Base-by-base conservation (phyloP, 768 basidiomycete genomes). In the Pulveroboletus frians region DNA sequence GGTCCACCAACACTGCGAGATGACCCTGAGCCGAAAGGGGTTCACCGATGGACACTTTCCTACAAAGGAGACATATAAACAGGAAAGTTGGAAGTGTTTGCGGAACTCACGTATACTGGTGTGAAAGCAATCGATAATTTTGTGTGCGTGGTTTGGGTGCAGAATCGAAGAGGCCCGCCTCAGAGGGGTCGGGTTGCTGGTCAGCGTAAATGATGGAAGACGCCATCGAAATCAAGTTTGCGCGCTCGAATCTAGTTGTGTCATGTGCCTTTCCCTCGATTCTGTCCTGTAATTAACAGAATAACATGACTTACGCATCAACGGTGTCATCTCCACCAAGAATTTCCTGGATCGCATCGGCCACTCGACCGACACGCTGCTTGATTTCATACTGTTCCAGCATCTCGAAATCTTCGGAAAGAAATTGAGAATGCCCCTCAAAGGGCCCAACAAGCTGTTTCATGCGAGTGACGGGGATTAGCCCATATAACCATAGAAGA, bases 391-490 rank as follows among this genome's bases (percentile, higher is more conserved):
- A 94, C 5, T 70, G 67, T 51, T 84, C 80, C 39, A 98, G 68
- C 1, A 79, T 74, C 39, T 73, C 70, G 61, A 94, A 85, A 63
- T 97, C 95, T n/a, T 76, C 76, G 1, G 79, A 67, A 7, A 68
- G 54, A 62, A 98, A 91, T 14, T 78, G 77, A 3, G 73, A 76
- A 2, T 68, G 56, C 10, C 37, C 26, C 17, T 69, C 66, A 32
- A 96, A 70, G 0, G 91, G 90, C 0, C 90, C 89, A 23, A 97
- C 71, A 44, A 95, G 67, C 93, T 95, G 34, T 47, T 46, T 31
- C 27, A 46, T 23, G n/a, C n/a, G n/a, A n/a, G n/a, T n/a, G 44
- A 49, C 23, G 42, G 20, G 52, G 50, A 11, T 38, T 37, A 46
- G 43, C 6, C 32, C 27, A 27, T 31, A 27, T 23, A 23, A 5